Evolutionary conservation across 495 filamentous ascomycete genomes (phyloP).

Genomic region (Talaromyces wortmannii): DNA sequence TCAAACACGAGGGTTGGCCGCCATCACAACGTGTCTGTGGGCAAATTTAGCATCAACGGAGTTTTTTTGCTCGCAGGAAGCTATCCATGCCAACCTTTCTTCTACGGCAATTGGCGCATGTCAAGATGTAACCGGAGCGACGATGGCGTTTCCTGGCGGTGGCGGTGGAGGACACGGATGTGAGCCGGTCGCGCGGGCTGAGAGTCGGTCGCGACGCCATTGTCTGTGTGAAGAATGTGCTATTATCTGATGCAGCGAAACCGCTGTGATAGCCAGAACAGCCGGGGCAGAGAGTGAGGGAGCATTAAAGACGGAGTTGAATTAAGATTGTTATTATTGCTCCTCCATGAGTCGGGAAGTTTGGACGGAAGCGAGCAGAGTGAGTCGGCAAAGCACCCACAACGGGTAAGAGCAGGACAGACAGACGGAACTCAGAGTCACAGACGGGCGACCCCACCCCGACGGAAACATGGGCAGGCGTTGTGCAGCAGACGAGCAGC

Average conservation of each 20-base stretch:
- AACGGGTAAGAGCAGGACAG: background rate
- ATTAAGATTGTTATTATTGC: background rate
- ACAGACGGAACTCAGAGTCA: too few species aligned
- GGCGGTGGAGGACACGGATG: background rate
- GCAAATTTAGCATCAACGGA: background rate
- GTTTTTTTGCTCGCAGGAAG: background rate
- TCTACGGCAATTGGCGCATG: background rate
- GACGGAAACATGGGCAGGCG: background rate
- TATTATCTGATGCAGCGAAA: too few species aligned
- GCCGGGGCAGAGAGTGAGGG: background rate
- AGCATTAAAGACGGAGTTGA: background rate
- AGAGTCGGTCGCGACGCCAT: background rate
- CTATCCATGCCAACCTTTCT: background rate
- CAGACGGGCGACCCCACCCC: background rate
- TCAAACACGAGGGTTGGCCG: background rate
- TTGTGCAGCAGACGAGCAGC: background rate
- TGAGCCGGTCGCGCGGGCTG: background rate
- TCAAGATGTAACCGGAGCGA: background rate
- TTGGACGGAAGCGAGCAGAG: background rate
- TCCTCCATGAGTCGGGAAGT: background rate
- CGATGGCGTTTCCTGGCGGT: background rate
- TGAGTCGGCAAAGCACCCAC: background rate
- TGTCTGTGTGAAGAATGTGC: too few species aligned
- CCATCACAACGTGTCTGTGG: background rate
- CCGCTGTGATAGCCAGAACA: background rate